These are phyloP conservation scores for Epichloe sibirici DNA, from an alignment of 2,329 filamentous ascomycete species.

Conservation along the genomic window DNA sequence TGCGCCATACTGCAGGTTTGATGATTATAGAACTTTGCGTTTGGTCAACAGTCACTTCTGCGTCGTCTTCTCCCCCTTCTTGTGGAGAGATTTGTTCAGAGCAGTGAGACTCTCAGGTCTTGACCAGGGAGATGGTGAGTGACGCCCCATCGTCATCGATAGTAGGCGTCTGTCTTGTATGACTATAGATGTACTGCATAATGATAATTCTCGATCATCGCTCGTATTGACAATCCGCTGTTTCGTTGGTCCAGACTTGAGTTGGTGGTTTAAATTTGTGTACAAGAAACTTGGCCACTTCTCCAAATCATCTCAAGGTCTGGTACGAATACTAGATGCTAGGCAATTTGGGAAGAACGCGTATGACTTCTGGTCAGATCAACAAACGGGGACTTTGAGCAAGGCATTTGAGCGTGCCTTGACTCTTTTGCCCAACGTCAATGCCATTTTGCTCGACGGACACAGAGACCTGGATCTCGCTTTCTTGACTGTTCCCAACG, in stretches of 20 bases:
- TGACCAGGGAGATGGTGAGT: conserved; percentile 33
- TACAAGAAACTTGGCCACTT: conserved; percentile 23
- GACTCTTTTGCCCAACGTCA: conserved; percentile 29
- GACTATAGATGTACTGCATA: too few species aligned
- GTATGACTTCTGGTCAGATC: conserved; percentile 29
- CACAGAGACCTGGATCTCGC: conserved; percentile 32
- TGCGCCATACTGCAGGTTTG: conserved; percentile 29
- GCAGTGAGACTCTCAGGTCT: conserved; percentile 26
- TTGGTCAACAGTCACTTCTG: conserved; percentile 36
- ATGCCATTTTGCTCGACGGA: conserved; percentile 36
- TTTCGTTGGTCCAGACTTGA: conserved; percentile 27
- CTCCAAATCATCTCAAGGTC: conserved; percentile 25
- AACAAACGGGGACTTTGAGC: conserved; percentile 21
- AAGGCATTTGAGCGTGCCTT: conserved; percentile 27
- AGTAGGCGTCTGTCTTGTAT: too few species aligned
- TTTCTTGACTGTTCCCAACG: conserved; percentile 17
- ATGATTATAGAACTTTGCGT: conserved; percentile 34
- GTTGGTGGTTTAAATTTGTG: conserved; percentile 37
- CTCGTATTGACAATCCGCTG: not conserved
- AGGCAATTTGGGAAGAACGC: conserved; percentile 27
- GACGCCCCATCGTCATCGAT: not conserved
- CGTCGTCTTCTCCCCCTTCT: conserved; percentile 35
- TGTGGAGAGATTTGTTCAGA: conserved; percentile 40
- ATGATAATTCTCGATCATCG: not conserved
- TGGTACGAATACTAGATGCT: conserved; percentile 37